Conservation (phyloP, 257 asterid species). For the Penstemon davidsonii region DNA sequence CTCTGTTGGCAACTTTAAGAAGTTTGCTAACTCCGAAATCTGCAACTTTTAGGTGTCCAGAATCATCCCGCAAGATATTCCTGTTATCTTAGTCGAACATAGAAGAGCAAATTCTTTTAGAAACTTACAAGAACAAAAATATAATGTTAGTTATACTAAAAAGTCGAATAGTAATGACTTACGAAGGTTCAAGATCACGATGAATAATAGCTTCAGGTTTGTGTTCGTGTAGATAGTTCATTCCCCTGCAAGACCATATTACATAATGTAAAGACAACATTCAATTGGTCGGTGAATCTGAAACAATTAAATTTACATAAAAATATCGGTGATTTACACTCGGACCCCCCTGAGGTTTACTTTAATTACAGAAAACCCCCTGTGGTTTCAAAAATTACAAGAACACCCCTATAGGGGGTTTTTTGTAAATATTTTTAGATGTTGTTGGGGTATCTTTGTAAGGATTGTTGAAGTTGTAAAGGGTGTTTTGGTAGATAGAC, state of each 20-base stretch:
- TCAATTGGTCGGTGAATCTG: neutral
- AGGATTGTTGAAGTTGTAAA: too few relatives aligned
- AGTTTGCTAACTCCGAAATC: constrained; percentile 95
- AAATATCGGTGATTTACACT: neutral
- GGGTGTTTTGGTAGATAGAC: too few relatives aligned
- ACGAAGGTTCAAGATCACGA: constrained; percentile 97
- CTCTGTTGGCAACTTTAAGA: constrained; percentile 68
- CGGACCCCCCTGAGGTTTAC: too few relatives aligned
- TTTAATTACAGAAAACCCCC: too few relatives aligned
- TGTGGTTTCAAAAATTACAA: too few relatives aligned
- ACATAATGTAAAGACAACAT: neutral
- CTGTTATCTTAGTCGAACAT: constrained; percentile 48
- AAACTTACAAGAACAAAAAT: constrained; percentile 22
- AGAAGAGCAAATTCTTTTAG: constrained; percentile 7
- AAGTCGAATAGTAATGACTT: constrained; percentile 38
- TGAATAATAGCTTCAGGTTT: constrained; percentile 88
- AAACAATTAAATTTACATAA: constrained; percentile 11
- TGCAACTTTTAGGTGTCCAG: constrained; percentile 96
- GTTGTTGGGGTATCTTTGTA: too few relatives aligned
- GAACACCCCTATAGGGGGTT: too few relatives aligned
- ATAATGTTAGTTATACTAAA: neutral
- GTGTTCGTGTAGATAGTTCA: constrained; percentile 87
- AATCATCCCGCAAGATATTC: constrained; percentile 89
- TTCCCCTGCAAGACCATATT: constrained; percentile 64
- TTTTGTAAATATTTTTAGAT: too few relatives aligned